phyloP scores from a whole-genome alignment of 805 yeast genomes.

The Jamesozyma hellenica region DNA sequence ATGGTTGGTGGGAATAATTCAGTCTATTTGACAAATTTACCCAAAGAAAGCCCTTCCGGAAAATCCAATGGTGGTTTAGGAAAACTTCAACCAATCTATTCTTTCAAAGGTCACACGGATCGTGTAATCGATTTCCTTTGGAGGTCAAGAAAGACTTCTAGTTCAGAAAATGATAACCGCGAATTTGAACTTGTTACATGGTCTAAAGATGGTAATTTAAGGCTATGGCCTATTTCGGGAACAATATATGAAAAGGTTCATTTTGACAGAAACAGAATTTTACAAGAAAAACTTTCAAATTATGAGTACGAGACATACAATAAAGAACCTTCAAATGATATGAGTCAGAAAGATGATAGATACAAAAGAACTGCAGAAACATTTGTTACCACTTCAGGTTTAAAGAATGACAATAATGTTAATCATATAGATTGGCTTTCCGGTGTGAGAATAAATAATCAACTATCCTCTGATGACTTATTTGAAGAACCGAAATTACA shows the following conservation, averaged over 20 bases:
- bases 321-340: slow-evolving; percentile 36
- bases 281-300: slow-evolving; percentile 33
- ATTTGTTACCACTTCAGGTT: slow-evolving; percentile 33
- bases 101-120: slow-evolving; percentile 73
- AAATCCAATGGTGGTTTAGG: slow-evolving; percentile 3
- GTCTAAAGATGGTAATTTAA: slow-evolving; percentile 79
- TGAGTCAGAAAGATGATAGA: slow-evolving; percentile 12
- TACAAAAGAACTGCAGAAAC: slow-evolving; percentile 31
- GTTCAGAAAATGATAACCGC: slow-evolving; percentile 46
- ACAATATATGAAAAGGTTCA: slow-evolving; percentile 38
- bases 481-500: slow-evolving; percentile 35
- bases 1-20: slow-evolving; percentile 68
- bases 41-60: slow-evolving; percentile 9
- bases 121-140: slow-evolving; percentile 83
- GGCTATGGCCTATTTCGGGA: slow-evolving; percentile 65
- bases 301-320: slow-evolving; percentile 41
- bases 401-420: slow-evolving; percentile 31
- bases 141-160: slow-evolving; percentile 52
- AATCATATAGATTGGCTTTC: slow-evolving; percentile 86
- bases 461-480: slow-evolving; percentile 30
- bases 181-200: slow-evolving; percentile 90
- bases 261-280: slow-evolving; percentile 32
- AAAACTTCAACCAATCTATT: slow-evolving; percentile 42
- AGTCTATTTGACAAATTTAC: slow-evolving; percentile 29
- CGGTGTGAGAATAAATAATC: slow-evolving; percentile 61